Evolutionary conservation across 2,329 filamentous ascomycete genomes (phyloP).

Genomic region (Dothistroma pini): DNA sequence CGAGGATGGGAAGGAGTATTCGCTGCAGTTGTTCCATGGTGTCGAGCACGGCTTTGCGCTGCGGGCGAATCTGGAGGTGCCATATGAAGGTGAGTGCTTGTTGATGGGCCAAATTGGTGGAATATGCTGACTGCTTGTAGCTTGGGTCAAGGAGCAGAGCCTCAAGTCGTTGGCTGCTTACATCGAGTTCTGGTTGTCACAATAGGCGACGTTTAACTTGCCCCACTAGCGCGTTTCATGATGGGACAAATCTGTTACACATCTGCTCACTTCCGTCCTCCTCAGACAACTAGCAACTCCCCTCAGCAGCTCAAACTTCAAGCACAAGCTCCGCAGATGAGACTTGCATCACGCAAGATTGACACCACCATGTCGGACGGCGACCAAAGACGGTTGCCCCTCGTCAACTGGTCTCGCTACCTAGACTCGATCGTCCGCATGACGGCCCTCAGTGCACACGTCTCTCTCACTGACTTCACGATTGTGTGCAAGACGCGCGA

Average conservation of each 20-base stretch:
- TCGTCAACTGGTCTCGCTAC: too few species aligned
- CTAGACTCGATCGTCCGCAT: too few species aligned
- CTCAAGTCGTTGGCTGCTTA: slow-evolving; percentile 11
- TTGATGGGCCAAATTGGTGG: not conserved
- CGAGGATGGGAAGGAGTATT: slow-evolving; percentile 36
- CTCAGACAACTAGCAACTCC: too few species aligned
- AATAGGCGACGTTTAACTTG: not conserved
- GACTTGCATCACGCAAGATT: too few species aligned
- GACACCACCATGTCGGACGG: too few species aligned
- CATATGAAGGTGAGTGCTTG: slow-evolving; percentile 38
- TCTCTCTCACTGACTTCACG: not conserved
- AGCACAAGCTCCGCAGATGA: too few species aligned
- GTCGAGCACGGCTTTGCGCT: slow-evolving; percentile 37
- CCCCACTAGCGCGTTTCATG: not conserved
- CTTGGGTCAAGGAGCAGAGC: slow-evolving; percentile 14
- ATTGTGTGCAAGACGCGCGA: not conserved
- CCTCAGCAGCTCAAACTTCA: too few species aligned
- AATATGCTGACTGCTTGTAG: not conserved
- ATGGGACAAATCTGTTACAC: too few species aligned
- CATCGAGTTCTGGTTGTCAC: slow-evolving; percentile 14
- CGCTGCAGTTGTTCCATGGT: slow-evolving; percentile 34
- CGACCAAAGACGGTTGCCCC: too few species aligned
- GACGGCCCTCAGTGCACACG: too few species aligned
- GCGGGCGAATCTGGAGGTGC: slow-evolving; percentile 41
- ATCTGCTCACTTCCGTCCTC: not conserved